Conservation (phyloP, 257 asterid genomes). For the Anisodus tanguticus region DNA sequence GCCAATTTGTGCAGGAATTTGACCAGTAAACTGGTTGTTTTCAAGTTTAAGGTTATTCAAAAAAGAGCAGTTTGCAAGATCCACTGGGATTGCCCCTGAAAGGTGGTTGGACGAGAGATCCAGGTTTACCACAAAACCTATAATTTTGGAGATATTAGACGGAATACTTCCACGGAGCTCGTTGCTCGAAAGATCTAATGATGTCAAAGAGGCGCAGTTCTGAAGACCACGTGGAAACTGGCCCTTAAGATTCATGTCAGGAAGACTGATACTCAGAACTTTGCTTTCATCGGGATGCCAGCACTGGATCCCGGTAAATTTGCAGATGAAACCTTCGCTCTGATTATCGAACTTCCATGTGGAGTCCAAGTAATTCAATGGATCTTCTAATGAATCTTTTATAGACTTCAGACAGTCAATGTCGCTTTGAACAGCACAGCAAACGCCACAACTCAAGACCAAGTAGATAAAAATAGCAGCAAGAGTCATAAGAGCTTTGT, state of each 20-base stretch:
- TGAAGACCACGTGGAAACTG: conserved; percentile 67
- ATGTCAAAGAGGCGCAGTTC: conserved; percentile 65
- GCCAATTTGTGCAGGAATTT: conserved; percentile 42
- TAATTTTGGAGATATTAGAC: conserved; percentile 48
- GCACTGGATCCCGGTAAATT: conserved; percentile 68
- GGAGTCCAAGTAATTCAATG: conserved; percentile 41
- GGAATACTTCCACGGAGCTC: conserved; percentile 61
- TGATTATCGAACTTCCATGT: conserved; percentile 68
- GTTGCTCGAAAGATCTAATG: conserved; percentile 81
- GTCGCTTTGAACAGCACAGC: conserved; percentile 53
- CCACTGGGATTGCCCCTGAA: conserved; percentile 66
- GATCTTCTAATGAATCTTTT: conserved; percentile 58
- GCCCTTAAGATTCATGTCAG: conserved; percentile 77
- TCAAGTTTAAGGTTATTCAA: conserved; percentile 61
- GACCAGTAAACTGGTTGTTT: conserved; percentile 55
- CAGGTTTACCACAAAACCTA: conserved; percentile 46
- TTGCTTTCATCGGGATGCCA: conserved; percentile 77
- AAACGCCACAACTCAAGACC: conserved; percentile 39
- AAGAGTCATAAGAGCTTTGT: conserved; percentile 40
- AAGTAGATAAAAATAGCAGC: conserved; percentile 46
- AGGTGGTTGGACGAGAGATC: conserved; percentile 81
- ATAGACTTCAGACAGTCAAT: conserved; percentile 66
- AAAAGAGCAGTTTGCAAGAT: conserved; percentile 59
- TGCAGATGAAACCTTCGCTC: conserved; percentile 69
- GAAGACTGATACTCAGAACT: conserved; percentile 62